phyloP scores from a whole-genome alignment of 768 basidiomycete genomes.

The Tylopilus intermedius region DNA sequence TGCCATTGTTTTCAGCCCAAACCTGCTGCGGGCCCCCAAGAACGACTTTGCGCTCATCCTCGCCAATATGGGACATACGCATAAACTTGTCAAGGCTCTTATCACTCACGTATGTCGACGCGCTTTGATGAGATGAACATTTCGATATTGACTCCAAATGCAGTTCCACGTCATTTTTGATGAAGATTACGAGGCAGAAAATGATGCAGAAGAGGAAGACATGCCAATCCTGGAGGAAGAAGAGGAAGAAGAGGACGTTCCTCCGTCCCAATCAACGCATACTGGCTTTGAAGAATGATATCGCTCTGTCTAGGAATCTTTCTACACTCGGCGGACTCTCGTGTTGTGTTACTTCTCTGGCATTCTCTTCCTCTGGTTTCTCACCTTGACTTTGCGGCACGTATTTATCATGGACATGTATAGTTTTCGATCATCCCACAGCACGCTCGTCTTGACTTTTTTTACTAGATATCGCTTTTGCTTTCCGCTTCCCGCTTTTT shows the following conservation, averaged over 20 bases:
- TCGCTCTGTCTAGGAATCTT: slow-evolving; percentile 10
- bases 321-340: slow-evolving; percentile 15
- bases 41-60: slow-evolving; percentile 75
- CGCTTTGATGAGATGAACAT: too few species aligned
- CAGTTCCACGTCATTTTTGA: slow-evolving; percentile 72
- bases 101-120: slow-evolving; percentile 46
- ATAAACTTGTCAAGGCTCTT: slow-evolving; percentile 69
- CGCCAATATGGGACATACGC: slow-evolving; percentile 73
- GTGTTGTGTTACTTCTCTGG: slow-evolving; percentile 24
- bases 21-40: slow-evolving; percentile 69
- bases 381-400: slow-evolving; percentile 7
- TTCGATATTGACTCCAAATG: slow-evolving; percentile 3
- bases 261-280: slow-evolving; percentile 24
- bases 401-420: slow-evolving; percentile 34
- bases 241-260: slow-evolving; percentile 41
- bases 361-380: background rate
- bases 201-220: slow-evolving; percentile 60
- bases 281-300: slow-evolving; percentile 22
- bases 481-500: background rate
- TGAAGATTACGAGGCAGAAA: slow-evolving; percentile 52
- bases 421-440: slow-evolving; percentile 12
- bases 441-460: slow-evolving; percentile 8
- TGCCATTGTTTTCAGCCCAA: slow-evolving; percentile 83
- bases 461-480: background rate
- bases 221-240: slow-evolving; percentile 63